A percentile compares a stretch with the other conserved stretches of the same genome.
Conservation (phyloP, 2,329 filamentous ascomycete genomes). For the Stachybotrys echinatus region DNA sequence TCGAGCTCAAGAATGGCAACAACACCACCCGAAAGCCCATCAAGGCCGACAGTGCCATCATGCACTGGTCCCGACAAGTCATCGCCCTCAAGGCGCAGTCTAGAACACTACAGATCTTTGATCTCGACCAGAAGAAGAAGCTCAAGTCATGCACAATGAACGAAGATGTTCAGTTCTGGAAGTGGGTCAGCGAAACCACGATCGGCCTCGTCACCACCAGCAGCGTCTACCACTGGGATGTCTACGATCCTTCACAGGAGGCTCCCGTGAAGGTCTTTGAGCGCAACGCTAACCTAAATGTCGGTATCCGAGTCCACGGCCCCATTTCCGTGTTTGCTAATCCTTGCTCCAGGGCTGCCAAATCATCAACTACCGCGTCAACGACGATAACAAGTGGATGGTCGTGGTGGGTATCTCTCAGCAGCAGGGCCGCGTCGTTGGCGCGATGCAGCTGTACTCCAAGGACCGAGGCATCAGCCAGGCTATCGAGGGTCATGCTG, state of each 20-base stretch:
- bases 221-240: slow-evolving; percentile 95
- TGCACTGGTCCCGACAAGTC: slow-evolving; percentile 96
- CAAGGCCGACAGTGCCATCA: slow-evolving; percentile 98
- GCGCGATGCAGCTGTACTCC: slow-evolving; percentile 96
- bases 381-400: slow-evolving; percentile 96
- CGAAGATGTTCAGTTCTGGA: slow-evolving; percentile 98
- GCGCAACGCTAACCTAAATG: slow-evolving; percentile 81
- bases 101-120: slow-evolving; percentile 95
- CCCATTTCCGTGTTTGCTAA: not conserved
- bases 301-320: slow-evolving; percentile 38
- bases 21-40: slow-evolving; percentile 92
- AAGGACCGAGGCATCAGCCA: slow-evolving; percentile 95
- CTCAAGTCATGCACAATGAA: slow-evolving; percentile 95
- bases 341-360: slow-evolving; percentile 68
- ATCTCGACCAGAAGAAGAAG: slow-evolving; percentile 87
- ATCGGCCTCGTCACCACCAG: slow-evolving; percentile 87
- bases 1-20: slow-evolving; percentile 97
- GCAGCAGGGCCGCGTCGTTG: slow-evolving; percentile 87
- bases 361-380: slow-evolving; percentile 99
- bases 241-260: slow-evolving; percentile 77
- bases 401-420: slow-evolving; percentile 94
- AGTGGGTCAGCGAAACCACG: slow-evolving; percentile 90
- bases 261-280: slow-evolving; percentile 89
- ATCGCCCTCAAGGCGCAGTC: slow-evolving; percentile 95
- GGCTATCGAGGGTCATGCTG: slow-evolving; percentile 94